Base-by-base conservation (phyloP, 768 basidiomycete genomes). In the Aureoboletus auriporus region DNA sequence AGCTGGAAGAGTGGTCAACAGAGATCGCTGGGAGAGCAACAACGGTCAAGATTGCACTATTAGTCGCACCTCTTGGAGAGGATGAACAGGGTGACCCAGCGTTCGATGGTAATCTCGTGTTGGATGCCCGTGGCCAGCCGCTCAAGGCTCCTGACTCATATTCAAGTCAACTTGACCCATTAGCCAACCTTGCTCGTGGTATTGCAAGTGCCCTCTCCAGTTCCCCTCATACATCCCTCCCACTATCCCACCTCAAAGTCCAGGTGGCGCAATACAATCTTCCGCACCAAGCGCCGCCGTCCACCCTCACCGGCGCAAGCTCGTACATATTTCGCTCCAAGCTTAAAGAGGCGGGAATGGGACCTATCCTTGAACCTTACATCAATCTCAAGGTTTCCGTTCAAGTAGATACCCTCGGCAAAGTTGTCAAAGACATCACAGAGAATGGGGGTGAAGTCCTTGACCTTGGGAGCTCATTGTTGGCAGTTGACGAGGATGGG, bases 391-490 rank as follows among this genome's bases (percentile, higher is more conserved):
- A 83, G 55, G 74, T 89, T 39, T 78, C 78, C 13, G 80, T 89
- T 7, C 71, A 73, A 23, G 84, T 85, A 53, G 79, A 83, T 50
- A 74, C 73, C 49, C 70, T 93, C 3, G 89, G 91, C 20, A 87
- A 82, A 57, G 81, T 88, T 17, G 79, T 91, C 39, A 89, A 84
- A 59, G 91, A 93, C 57, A 69, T 93, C n/a, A 86, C 85, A 9
- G 89, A 92, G 61, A 78, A 84, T 51, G 80, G 82, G 2, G 89
- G 87, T n/a, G 88, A 91, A 60, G 71, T 93, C 10, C 66, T 82
- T 20, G 85, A 89, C 55, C 75, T 93, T 17, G 77, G 73, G 6
- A 56, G 63, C 27, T 50, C 60, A 26, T 51, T 64, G 6, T 64
- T 71, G 6, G 69, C 67, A 31, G 64, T 62, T 8, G 69, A 69